Base-by-base conservation (phyloP, 192 early-diverging fungal genomes). In the Umbelopsis sp. region DNA sequence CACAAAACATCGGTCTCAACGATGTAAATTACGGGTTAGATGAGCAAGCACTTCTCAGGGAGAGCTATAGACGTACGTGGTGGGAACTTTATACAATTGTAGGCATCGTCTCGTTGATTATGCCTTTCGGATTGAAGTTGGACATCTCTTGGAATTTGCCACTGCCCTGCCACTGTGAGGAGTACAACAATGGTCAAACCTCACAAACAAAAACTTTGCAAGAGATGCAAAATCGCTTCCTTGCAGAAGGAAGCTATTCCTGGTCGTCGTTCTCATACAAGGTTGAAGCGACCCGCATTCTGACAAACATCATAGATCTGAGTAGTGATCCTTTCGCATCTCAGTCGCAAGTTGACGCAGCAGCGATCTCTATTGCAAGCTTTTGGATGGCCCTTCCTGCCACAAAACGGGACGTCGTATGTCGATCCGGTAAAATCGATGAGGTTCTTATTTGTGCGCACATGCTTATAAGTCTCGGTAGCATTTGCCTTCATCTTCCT, bases 21-120 rank as follows among this genome's bases (percentile, higher is more conserved):
- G 26, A 26, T 53, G 52, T 14, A 26, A 26, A 53, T 53, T 53
- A 29, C 14, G 52, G 52, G 21, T 11, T 26, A 53, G n/a, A 8
- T 53, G 52, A 53, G 26, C 22, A 53, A 53, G 25, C 52, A 26
- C 52, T 53, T 0, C 26, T 53, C 21, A 26, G 24, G 26, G 52
- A 53, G 52, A 53, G 52, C 52, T 53, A 53, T 53, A n/a, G 52
- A 1, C 52, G 52, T 53, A 53, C 52, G 26, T 53, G 52, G 52
- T 53, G 52, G 52, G 52, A 53, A 26, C 52, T 53, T 5, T 53
- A 53, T 25, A 53, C 52, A 0, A 53, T 53, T 24, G 52, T 53
- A 3, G 52, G 52, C 12, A 53, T 53, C 25, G 52, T 26, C 2
- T 53, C 52, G 14, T 53, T 53, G 14, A 53, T 53, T 4, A 53